A percentile compares a stretch with the other conserved stretches of the same genome.
These are phyloP conservation scores for Amanita polypyramis DNA, from an alignment of 768 basidiomycete genomes.

Conservation along the genomic window DNA sequence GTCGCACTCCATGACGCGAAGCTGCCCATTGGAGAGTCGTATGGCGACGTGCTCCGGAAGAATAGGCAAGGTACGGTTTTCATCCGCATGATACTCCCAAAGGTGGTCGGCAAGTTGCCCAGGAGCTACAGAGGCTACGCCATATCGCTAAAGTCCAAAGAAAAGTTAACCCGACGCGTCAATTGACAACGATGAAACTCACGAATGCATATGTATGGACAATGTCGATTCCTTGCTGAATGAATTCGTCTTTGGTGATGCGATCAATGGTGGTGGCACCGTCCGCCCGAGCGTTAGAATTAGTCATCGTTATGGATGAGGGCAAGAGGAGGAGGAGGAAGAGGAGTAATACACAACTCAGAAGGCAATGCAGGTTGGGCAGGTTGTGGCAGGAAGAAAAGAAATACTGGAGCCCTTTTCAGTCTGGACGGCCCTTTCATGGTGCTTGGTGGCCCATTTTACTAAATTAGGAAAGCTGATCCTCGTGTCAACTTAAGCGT, in stretches of 20 bases:
- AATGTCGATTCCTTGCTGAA: slow-evolving; percentile 7
- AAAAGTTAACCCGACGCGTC: background rate
- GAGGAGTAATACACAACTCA: background rate
- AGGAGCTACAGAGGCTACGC: background rate
- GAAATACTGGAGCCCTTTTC: background rate
- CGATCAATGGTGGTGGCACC: background rate
- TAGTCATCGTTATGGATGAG: background rate
- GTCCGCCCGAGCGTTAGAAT: no score
- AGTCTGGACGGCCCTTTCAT: background rate
- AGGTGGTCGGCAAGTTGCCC: slow-evolving; percentile 1
- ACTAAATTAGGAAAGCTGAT: background rate
- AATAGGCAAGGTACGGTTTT: background rate
- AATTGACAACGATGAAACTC: background rate
- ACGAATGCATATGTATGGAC: slow-evolving; percentile 8
- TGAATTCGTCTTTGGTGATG: slow-evolving; percentile 7
- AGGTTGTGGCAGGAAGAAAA: background rate
- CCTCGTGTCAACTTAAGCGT: no score
- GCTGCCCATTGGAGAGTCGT: background rate
- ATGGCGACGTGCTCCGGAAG: background rate
- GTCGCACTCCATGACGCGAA: background rate
- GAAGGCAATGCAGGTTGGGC: background rate
- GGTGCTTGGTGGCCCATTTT: background rate
- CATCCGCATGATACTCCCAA: background rate
- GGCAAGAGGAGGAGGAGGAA: background rate
- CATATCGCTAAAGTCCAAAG: background rate